These are phyloP conservation scores for Zygosaccharomyces siamensis DNA, from an alignment of 805 yeast species.

Conservation along the genomic window DNA sequence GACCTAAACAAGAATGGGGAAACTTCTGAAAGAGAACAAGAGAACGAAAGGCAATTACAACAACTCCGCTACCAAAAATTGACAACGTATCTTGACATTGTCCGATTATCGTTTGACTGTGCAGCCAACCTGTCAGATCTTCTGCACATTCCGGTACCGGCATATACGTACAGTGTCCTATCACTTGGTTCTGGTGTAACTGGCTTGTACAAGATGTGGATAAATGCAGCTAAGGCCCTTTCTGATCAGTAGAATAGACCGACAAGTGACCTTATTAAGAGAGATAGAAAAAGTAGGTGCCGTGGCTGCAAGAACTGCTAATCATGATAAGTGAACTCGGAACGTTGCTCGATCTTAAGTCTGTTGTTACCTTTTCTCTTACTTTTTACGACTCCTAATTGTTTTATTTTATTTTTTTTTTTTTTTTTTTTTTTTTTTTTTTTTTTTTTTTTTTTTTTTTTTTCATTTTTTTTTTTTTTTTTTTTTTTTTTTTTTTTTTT, in stretches of 20 bases:
- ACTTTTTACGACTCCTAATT: background rate
- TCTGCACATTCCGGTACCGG: constrained; percentile 38
- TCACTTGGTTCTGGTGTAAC: constrained; percentile 32
- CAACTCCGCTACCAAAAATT: constrained; percentile 36
- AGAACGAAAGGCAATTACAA: constrained; percentile 29
- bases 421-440: background rate
- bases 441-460: background rate
- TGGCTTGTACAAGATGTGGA: constrained; percentile 32
- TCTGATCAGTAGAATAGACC: background rate
- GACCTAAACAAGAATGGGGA: constrained; percentile 22
- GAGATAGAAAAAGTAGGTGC: too few species aligned
- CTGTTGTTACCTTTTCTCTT: background rate
- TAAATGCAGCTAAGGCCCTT: constrained; percentile 20
- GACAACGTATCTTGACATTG: constrained; percentile 39
- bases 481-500: background rate
- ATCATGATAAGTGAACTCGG: too few species aligned
- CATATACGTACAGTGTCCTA: constrained; percentile 29
- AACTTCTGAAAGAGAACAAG: constrained; percentile 11
- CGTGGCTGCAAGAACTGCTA: background rate
- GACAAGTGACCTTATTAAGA: too few species aligned
- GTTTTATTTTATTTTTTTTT: background rate
- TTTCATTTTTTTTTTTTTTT: background rate
- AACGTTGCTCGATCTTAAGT: background rate
- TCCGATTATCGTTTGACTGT: constrained; percentile 43
- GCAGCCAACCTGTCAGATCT: constrained; percentile 45